phyloP scores from a whole-genome alignment of 768 basidiomycete genomes.

The Phanerochaete carnosa region DNA sequence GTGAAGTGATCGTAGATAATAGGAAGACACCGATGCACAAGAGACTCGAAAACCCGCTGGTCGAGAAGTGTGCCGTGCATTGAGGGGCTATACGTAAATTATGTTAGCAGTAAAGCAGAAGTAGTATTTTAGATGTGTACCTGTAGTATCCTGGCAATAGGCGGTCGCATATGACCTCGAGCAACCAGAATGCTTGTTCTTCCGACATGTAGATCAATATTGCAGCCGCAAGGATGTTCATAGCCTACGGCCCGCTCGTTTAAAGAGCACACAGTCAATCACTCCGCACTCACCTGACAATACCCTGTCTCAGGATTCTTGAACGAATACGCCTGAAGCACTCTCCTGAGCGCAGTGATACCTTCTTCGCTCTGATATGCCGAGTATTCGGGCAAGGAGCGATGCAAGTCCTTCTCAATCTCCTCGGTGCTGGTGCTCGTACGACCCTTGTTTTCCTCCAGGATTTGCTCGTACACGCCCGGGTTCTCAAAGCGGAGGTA shows the following conservation, averaged over 20 bases:
- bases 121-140: constrained; percentile 40
- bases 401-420: constrained; percentile 96
- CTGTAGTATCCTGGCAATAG: constrained; percentile 97
- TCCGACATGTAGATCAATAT: constrained; percentile 90
- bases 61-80: constrained; percentile 99
- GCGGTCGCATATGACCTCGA: constrained; percentile 92
- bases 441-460: constrained; percentile 74
- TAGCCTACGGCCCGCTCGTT: not conserved
- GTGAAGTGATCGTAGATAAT: constrained; percentile 94
- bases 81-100: constrained; percentile 61
- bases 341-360: constrained; percentile 78
- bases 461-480: constrained; percentile 71
- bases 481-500: constrained; percentile 87
- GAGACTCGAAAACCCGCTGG: constrained; percentile 94
- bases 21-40: constrained; percentile 85
- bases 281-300: constrained; percentile 65
- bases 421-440: constrained; percentile 92
- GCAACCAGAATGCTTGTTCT: constrained; percentile 96
- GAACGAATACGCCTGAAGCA: constrained; percentile 93
- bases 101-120: not conserved
- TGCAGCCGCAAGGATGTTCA: not conserved
- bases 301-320: constrained; percentile 94
- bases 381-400: constrained; percentile 94
- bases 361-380: constrained; percentile 93
- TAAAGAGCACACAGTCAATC: not conserved